Evolutionary conservation across 192 early-diverging fungal species (phyloP).

Genomic region (Kickxella alabastrina): DNA sequence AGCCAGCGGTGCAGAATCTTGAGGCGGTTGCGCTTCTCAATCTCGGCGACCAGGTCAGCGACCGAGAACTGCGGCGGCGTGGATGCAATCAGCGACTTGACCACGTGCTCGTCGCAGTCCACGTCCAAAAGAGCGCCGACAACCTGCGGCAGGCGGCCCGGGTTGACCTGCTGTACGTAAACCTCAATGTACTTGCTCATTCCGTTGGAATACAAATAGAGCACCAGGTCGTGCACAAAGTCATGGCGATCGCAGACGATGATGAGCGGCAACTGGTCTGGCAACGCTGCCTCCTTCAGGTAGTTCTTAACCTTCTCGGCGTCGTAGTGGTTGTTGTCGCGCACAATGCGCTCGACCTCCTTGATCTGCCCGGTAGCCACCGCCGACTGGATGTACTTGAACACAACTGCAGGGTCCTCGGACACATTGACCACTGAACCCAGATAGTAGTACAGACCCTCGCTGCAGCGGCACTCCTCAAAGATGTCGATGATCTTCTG

Average conservation of each 20-base stretch:
- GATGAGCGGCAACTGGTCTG: conserved; percentile 95
- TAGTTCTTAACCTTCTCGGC: conserved; percentile 99
- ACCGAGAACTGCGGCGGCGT: conserved; percentile 81
- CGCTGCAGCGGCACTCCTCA: conserved; percentile 85
- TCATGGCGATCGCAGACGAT: conserved; percentile 97
- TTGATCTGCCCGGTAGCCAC: conserved; percentile 88
- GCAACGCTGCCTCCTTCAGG: conserved; percentile 93
- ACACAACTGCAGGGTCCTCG: conserved; percentile 91
- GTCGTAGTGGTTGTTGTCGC: conserved; percentile 95
- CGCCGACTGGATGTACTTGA: conserved; percentile 99
- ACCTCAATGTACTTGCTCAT: conserved; percentile 96
- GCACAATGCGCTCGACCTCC: conserved; percentile 96
- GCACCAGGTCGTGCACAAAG: conserved; percentile 96
- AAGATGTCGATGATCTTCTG: conserved; percentile 87
- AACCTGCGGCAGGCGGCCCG: conserved; percentile 88
- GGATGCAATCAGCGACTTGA: conserved; percentile 85
- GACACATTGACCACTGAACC: conserved; percentile 95
- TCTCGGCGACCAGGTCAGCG: conserved; percentile 80
- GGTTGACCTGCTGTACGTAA: conserved; percentile 98
- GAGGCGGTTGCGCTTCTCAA: conserved; percentile 94
- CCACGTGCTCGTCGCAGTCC: conserved; percentile 92
- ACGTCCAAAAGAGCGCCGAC: conserved; percentile 97
- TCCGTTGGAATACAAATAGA: conserved; percentile 93
- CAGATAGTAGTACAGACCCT: conserved; percentile 96
- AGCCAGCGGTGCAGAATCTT: conserved; percentile 96